Conservation (phyloP, 169 alveolate species). For the Eimeria praecox region DNA sequence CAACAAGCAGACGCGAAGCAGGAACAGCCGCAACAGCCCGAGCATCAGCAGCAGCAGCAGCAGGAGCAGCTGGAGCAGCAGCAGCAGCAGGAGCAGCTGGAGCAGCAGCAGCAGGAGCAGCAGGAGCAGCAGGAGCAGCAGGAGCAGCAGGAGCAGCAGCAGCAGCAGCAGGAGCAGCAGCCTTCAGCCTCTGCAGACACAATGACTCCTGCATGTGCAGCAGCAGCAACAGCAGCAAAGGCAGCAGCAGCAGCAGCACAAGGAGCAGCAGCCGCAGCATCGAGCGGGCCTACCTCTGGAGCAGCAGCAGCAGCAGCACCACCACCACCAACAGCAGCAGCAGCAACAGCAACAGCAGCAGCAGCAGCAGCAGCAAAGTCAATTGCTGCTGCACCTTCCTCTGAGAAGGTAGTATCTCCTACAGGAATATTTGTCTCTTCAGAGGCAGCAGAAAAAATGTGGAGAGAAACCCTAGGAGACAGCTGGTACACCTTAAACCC, state of each 20-base stretch:
- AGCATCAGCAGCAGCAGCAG: not conserved
- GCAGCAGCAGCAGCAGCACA: slow-evolving; percentile 37
- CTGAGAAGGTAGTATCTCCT: not conserved
- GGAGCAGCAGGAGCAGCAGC: not conserved
- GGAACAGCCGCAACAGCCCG: not conserved
- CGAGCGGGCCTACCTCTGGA: not conserved
- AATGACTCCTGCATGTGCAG: not conserved
- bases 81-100: not conserved
- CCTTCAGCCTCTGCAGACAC: not conserved
- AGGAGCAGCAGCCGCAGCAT: slow-evolving; percentile 18
- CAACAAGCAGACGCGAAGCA: not conserved
- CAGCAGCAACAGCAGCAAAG: not conserved
- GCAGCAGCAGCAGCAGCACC: slow-evolving; percentile 22
- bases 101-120: not conserved
- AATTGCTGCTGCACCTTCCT: not conserved
- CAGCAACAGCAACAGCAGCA: slow-evolving; percentile 44
- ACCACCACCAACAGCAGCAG: no score
- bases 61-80: not conserved
- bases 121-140: not conserved
- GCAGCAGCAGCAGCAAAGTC: not conserved
- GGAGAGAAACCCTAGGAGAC: slow-evolving; percentile 7
- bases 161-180: not conserved
- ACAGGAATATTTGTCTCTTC: not conserved
- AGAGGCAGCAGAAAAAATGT: not conserved
- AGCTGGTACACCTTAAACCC: slow-evolving; percentile 9